A percentile compares a stretch with the other conserved stretches of the same genome.
Conservation (phyloP, 2,329 filamentous ascomycete species). For the Pestalotiopsis sp. region DNA sequence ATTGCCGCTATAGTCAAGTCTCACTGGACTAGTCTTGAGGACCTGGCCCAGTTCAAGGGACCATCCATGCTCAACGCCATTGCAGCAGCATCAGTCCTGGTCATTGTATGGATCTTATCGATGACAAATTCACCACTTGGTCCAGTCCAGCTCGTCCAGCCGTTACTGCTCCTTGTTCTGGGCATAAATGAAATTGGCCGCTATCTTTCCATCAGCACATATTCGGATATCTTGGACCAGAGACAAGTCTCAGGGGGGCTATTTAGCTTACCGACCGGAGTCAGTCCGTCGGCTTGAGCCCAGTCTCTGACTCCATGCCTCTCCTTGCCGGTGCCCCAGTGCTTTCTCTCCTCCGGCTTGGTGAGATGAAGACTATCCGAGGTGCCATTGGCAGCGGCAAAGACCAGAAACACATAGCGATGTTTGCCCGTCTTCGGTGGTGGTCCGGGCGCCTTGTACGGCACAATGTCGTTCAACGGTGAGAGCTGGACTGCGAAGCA, state of each 20-base stretch:
- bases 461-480: constrained; percentile 35
- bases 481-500: constrained; percentile 18
- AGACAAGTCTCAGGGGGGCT: neutral
- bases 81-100: neutral
- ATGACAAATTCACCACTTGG: neutral
- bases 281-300: constrained; percentile 41
- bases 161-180: constrained; percentile 11
- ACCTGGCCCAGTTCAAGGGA: neutral
- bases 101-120: neutral
- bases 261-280: constrained; percentile 39
- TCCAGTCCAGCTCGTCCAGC: no score
- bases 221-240: neutral
- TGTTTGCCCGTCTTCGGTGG: constrained; percentile 44
- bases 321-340: constrained; percentile 39
- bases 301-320: constrained; percentile 41
- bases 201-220: constrained; percentile 1
- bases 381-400: constrained; percentile 40
- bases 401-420: constrained; percentile 44
- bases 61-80: no score
- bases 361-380: constrained; percentile 33
- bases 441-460: constrained; percentile 43
- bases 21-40: neutral
- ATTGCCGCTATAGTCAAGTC: neutral
- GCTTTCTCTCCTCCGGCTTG: constrained; percentile 37
- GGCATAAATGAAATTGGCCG: constrained; percentile 14